Conservation (phyloP, 345 rosid genomes). For the Cochlearia excelsa region DNA sequence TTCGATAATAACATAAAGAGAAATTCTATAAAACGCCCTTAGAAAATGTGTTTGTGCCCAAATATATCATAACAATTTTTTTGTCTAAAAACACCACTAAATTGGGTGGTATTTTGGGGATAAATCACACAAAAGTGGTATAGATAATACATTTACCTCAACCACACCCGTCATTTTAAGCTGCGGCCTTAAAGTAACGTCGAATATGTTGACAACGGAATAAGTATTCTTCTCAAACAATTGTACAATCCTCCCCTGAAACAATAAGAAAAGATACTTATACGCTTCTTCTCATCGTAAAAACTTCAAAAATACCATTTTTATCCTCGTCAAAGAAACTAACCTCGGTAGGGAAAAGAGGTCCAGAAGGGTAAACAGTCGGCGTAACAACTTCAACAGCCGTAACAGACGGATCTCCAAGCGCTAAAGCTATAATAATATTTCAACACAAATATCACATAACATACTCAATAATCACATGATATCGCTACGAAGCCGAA, state of each 20-base stretch:
- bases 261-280: not conserved
- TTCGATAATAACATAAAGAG: too few relatives aligned
- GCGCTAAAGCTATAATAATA: slow-evolving; percentile 58
- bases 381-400: slow-evolving; percentile 83
- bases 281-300: not conserved
- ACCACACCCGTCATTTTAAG: slow-evolving; percentile 83
- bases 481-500: slow-evolving; percentile 4
- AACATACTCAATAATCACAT: slow-evolving; percentile 5
- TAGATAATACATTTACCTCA: slow-evolving; percentile 51
- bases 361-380: slow-evolving; percentile 63
- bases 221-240: slow-evolving; percentile 85
- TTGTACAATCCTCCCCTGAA: slow-evolving; percentile 77
- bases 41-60: too few relatives aligned
- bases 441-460: not conserved
- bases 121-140: too few relatives aligned
- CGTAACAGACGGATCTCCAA: slow-evolving; percentile 71
- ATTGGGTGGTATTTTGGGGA: too few relatives aligned
- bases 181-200: slow-evolving; percentile 86
- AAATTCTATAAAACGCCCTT: too few relatives aligned
- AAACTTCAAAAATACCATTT: slow-evolving; percentile 10
- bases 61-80: too few relatives aligned
- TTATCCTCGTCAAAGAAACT: slow-evolving; percentile 12
- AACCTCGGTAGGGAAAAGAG: slow-evolving; percentile 87
- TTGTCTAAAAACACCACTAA: too few relatives aligned
- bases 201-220: slow-evolving; percentile 91